Base-by-base conservation (phyloP, 2,329 filamentous ascomycete species). In the Domatiomyces globalis region DNA sequence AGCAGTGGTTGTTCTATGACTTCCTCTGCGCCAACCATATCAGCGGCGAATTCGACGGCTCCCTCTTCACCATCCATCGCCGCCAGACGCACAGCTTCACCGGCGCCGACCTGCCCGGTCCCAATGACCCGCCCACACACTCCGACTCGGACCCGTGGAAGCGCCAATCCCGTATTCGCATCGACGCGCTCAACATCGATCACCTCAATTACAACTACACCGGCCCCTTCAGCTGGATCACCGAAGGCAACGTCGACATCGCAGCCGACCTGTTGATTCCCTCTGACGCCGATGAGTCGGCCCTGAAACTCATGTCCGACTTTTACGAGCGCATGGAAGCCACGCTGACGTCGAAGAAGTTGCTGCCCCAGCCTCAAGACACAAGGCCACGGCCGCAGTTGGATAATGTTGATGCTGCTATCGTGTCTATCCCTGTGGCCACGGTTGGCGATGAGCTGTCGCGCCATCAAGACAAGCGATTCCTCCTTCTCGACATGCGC, bases 1-100 rank as follows among this genome's bases (percentile, higher is more conserved):
- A 95, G 64, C 90, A 94, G 63, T 98, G 88, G 85, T 75, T 98
- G 0, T 95, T 96, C 66, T 98, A 98, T 71, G 92, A 98, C 66
- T 94, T 98, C 60, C 71, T 98, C 25, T 92, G 86, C 0, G 92
- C 92, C 17, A 95, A 87, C 63, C 90, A 92, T 67, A 94, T 96
- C 80, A 95, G 87, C 10, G 92, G 92, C 1, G 92, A 88, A 0
- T 95, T 86, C 60, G 92, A 98, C 63, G 87, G 92, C 51, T 96
- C 92, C 0, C 75, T 98, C 2, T 98, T 98, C 66, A 96, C 89
- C 0, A 95, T 98, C 46, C 92, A 98, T 66, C 92, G 90, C 4
- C 80, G 88, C 17, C 92, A 96, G 67, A 83, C 86, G 4, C 89
- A 95, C 63, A 83, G 86, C 43, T 80, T 85, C 50, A 81, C 83